Base-by-base conservation (phyloP, 495 filamentous ascomycete species). In the Penicillium fimorum region DNA sequence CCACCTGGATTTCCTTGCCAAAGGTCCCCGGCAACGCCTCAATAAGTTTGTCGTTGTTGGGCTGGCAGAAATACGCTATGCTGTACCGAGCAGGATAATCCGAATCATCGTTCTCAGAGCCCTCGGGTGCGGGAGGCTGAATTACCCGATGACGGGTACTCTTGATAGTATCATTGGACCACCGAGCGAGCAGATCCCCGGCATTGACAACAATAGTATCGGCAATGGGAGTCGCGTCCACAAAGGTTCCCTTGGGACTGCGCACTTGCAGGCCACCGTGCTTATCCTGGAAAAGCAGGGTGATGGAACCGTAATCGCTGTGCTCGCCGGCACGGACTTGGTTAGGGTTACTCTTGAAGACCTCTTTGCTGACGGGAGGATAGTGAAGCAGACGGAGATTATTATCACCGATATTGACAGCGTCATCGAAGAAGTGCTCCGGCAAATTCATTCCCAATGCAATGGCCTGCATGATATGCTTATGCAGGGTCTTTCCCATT, bases 191-290 rank as follows among this genome's bases (percentile, higher is more conserved):
- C 62, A 97, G 59, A 72, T 97, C 93, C 1, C 92, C 93, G 2
- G 92, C 92, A 69, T 97, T 97, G 30, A 97, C 81, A 6, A 97
- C 90, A 51, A 94, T 87, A 4, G 91, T 92, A 48, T 84, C 87
- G 29, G 84, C 76, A 51, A 96, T 90, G 0, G 93, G 93, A 29
- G 81, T 88, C 17, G 89, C 93, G 63, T 96, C 84, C 17, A 96
- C 83, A 67, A 91, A 97, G 0, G 77, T 84, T 0, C 89, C 89
- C 29, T 81, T 83, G 0, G 91, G 89, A 37, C 82, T 86, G 64
- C 84, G 82, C 10, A 96, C 92, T 72, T 97, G 92, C 54, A 97
- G 65, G 0, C 93, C 93, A 1, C 93, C 93, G 24, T 83, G 74
- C 37, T 75, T 60, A 73, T 96, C 93, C 68, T 97, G 93, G 73